Percentiles rank a stretch among this genome's conserved stretches.
These are phyloP conservation scores for Ceratobasidium sp. DNA, from an alignment of 1,284 basidiomycete genomes.

Conservation along the genomic window DNA sequence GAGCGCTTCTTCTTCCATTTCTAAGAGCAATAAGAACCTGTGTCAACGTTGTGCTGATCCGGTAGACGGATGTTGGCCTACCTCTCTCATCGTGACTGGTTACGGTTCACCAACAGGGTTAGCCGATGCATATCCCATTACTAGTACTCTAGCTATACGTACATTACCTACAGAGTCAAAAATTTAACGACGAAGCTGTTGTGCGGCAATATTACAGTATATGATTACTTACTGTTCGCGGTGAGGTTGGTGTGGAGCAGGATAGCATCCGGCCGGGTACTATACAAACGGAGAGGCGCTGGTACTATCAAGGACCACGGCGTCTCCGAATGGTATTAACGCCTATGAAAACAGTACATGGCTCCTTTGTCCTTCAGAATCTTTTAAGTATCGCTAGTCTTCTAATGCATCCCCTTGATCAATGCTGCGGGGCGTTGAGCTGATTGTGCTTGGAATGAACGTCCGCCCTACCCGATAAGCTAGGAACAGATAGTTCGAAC, in stretches of 20 bases:
- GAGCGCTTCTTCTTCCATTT: constrained; percentile 94
- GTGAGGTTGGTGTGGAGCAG: constrained; percentile 22
- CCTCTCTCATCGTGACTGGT: constrained; percentile 46
- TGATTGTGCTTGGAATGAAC: too few species aligned
- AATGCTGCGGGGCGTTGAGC: too few species aligned
- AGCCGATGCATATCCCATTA: constrained; percentile 13
- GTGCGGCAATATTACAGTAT: constrained; percentile 22
- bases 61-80: neutral
- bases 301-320: constrained; percentile 19
- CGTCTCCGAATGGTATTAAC: neutral
- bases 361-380: too few species aligned
- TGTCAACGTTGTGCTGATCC: neutral
- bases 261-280: constrained; percentile 19
- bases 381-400: too few species aligned
- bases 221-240: constrained; percentile 40
- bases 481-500: too few species aligned
- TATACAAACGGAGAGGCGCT: constrained; percentile 25
- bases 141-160: constrained; percentile 1
- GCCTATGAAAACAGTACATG: too few species aligned
- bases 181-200: neutral
- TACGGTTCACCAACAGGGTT: neutral
- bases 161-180: constrained; percentile 37
- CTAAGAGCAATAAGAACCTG: constrained; percentile 61
- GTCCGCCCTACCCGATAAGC: too few species aligned
- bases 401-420: too few species aligned